Percentiles rank a stretch among this genome's conserved stretches.
phyloP scores from a whole-genome alignment of 2,329 filamentous ascomycete species.

The Colletotrichum nymphaeae region DNA sequence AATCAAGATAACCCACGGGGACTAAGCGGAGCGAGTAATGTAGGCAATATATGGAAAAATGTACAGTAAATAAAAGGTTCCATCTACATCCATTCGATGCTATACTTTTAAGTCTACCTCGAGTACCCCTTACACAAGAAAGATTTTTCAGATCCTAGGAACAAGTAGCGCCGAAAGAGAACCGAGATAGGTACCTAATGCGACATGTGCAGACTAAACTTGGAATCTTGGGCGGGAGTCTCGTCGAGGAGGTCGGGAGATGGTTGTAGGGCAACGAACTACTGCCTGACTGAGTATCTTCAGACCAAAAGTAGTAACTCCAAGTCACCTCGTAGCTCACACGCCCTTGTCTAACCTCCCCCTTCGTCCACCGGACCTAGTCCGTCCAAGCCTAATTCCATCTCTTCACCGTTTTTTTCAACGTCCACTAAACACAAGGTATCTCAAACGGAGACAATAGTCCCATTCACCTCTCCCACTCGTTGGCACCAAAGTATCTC shows the following conservation, averaged over 20 bases:
- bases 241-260: not conserved
- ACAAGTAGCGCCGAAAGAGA: not conserved
- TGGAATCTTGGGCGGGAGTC: too few relatives aligned
- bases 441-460: not conserved
- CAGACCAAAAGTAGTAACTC: not conserved
- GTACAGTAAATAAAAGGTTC: too few relatives aligned
- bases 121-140: too few relatives aligned
- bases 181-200: not conserved
- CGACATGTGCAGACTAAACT: too few relatives aligned
- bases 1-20: too few relatives aligned
- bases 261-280: not conserved
- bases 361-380: not conserved
- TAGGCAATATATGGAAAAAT: too few relatives aligned
- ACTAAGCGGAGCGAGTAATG: too few relatives aligned
- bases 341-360: too few relatives aligned
- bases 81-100: too few relatives aligned
- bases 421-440: not conserved
- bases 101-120: too few relatives aligned
- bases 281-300: not conserved
- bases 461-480: slow-evolving; percentile 52
- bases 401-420: not conserved
- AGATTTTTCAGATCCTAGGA: not conserved
- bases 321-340: not conserved
- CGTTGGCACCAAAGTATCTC: slow-evolving; percentile 72
- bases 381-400: not conserved